Evolutionary conservation across 2,329 filamentous ascomycete genomes (phyloP).

Genomic region (Calonectria crousiana): DNA sequence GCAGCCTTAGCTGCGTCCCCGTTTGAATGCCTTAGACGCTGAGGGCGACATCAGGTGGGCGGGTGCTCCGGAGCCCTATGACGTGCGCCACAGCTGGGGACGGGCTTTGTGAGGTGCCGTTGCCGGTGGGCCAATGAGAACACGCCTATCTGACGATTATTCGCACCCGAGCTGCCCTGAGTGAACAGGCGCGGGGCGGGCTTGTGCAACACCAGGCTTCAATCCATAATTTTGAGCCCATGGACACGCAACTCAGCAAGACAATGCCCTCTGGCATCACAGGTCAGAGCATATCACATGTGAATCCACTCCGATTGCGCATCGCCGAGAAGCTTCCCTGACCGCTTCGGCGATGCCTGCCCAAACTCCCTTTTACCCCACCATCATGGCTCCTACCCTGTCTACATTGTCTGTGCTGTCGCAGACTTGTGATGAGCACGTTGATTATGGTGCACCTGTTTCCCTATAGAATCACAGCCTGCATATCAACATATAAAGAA

Average conservation of each 20-base stretch:
- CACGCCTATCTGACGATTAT: constrained; percentile 26
- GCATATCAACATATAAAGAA: not conserved
- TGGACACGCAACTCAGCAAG: not conserved
- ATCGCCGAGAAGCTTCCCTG: not conserved
- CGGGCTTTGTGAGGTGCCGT: constrained; percentile 29
- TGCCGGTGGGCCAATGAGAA: constrained; percentile 34
- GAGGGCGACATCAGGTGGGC: constrained; percentile 40
- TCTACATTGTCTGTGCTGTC: not conserved
- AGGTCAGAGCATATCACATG: constrained; percentile 20
- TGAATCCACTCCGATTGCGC: not conserved
- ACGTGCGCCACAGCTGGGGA: constrained; percentile 31
- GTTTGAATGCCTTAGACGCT: constrained; percentile 14
- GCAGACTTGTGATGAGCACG: not conserved
- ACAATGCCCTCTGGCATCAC: not conserved
- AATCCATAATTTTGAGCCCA: not conserved
- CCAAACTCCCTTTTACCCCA: constrained; percentile 2
- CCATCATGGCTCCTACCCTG: not conserved
- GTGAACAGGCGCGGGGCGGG: not conserved
- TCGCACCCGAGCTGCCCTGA: constrained; percentile 20
- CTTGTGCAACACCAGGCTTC: not conserved
- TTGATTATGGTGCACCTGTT: not conserved
- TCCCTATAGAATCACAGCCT: not conserved
- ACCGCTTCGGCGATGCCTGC: constrained; percentile 5
- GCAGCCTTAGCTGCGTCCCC: constrained; percentile 8
- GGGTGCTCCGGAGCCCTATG: constrained; percentile 41